A percentile compares a stretch with the other conserved stretches of the same genome.
phyloP scores from a whole-genome alignment of 2,329 filamentous ascomycete species.

The Colletotrichum falcatum region DNA sequence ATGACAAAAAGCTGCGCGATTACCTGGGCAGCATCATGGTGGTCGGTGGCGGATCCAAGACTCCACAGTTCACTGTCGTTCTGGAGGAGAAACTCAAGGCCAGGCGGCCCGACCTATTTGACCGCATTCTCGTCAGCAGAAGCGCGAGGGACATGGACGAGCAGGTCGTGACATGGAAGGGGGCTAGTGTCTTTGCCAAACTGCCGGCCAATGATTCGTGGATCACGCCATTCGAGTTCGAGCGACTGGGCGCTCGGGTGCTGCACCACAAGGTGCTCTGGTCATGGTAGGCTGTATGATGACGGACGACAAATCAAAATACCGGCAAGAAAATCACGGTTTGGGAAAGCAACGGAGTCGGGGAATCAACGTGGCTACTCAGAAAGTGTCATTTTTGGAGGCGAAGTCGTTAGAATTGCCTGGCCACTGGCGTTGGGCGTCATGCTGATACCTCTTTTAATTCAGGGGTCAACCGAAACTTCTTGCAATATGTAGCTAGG shows the following conservation, averaged over 20 bases:
- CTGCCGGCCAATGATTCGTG: constrained; percentile 94
- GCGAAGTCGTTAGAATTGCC: constrained; percentile 23
- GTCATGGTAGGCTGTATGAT: constrained; percentile 60
- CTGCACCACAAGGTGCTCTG: constrained; percentile 84
- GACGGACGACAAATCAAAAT: constrained; percentile 3
- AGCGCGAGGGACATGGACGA: constrained; percentile 95
- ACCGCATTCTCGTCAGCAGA: constrained; percentile 71
- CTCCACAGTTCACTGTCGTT: constrained; percentile 81
- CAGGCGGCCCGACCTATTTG: constrained; percentile 69
- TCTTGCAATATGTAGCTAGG: constrained; percentile 11
- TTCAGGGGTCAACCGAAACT: constrained; percentile 1
- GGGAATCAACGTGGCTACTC: constrained; percentile 18
- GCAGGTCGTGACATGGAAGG: constrained; percentile 98
- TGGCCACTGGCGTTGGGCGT: constrained; percentile 36
- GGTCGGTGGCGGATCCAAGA: constrained; percentile 85
- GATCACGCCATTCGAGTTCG: constrained; percentile 90
- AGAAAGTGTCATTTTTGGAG: constrained; percentile 22
- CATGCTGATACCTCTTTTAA: constrained; percentile 5
- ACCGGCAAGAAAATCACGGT: constrained; percentile 7
- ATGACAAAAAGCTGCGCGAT: constrained; percentile 93
- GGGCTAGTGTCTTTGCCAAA: constrained; percentile 95
- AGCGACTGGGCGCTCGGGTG: constrained; percentile 83
- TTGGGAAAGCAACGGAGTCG: constrained; percentile 37
- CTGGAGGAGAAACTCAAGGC: constrained; percentile 85
- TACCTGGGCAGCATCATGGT: constrained; percentile 92